Evolutionary conservation across 371 early-diverging fungal species (phyloP), one percentile per base, ranked within the genome.

Genomic region (Mortierella sp.): DNA sequence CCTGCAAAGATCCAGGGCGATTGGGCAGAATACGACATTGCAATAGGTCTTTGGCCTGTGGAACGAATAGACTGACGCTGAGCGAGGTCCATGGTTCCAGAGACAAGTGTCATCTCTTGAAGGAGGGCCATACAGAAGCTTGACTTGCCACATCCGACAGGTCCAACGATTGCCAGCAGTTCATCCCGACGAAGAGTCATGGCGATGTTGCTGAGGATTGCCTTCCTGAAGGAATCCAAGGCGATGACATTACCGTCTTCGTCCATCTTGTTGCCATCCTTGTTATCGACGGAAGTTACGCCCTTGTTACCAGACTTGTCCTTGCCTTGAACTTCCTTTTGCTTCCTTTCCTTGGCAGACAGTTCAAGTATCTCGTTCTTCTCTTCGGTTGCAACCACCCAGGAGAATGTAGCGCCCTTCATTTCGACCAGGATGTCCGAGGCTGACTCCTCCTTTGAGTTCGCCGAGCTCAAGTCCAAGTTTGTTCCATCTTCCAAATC

Each of bases 1-100:
- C 83, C 88, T 52, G 90, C 86, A 45, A 86, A 82, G 62, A 94
- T 86, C 94, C 94, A 94, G 3, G 94, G 86, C 17, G 81, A 82
- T 57, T 92, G 93, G 4, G 91, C 71, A 5, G 87, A 89, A 68
- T 91, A 92, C 5, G 43, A 79, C 44, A 77, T 61, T 1, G 54
- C 12, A 16, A 51, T 46, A 0, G 61, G 25, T 10, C 47, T 29
- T 34, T 51, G 54, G 6, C 6, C n/a, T 16, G 53, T 44, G 37
- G 61, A 46, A 8, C 61, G 54, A 9, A 37, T 39, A 31, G 71
- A 39, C 45, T 74, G 47, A 31, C 76, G 44, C 45, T 74, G 47
- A n/a, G 60, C 54, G 28, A 63, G 34, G 2, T 44, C 81, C 83
- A 88, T 84, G 39, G 88, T 85, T 31, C 88, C 90, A 7, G 85